These are phyloP conservation scores for Stephanodiscus minutulus DNA, from an alignment of 108 stramenopile species.

Conservation along the genomic window DNA sequence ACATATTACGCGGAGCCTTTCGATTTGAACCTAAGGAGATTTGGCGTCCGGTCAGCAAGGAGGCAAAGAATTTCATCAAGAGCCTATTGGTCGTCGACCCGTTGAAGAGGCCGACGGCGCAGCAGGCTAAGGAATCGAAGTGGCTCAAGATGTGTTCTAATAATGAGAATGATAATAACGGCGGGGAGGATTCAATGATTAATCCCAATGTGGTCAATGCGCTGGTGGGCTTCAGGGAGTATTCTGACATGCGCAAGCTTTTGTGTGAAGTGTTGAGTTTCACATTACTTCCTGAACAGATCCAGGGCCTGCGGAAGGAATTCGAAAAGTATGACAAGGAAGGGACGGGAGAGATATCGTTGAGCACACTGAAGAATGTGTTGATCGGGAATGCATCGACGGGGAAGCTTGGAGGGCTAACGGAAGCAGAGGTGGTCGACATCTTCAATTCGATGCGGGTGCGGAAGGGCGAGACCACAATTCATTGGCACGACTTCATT, in stretches of 20 bases:
- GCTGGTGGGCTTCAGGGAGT: conserved; percentile 83
- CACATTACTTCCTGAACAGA: conserved; percentile 87
- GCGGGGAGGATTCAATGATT: conserved; percentile 55
- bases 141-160: conserved; percentile 87
- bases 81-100: conserved; percentile 87
- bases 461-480: conserved; percentile 75
- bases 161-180: conserved; percentile 41
- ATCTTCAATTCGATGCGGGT: conserved; percentile 90
- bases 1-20: conserved; percentile 68
- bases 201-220: conserved; percentile 82
- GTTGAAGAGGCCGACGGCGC: conserved; percentile 81
- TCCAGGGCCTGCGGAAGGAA: conserved; percentile 81
- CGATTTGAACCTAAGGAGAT: conserved; percentile 78
- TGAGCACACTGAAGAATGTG: conserved; percentile 75
- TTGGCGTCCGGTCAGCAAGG: conserved; percentile 70
- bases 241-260: conserved; percentile 87
- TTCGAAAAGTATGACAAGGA: conserved; percentile 79
- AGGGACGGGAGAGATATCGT: conserved; percentile 83
- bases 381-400: conserved; percentile 82
- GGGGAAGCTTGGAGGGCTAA: conserved; percentile 81
- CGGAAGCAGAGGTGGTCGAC: conserved; percentile 87
- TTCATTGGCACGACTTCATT: conserved; percentile 91
- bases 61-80: conserved; percentile 87
- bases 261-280: conserved; percentile 88
- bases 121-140: conserved; percentile 75